Base-by-base conservation (phyloP, 2,329 filamentous ascomycete genomes). In the Epichloe hybrida region DNA sequence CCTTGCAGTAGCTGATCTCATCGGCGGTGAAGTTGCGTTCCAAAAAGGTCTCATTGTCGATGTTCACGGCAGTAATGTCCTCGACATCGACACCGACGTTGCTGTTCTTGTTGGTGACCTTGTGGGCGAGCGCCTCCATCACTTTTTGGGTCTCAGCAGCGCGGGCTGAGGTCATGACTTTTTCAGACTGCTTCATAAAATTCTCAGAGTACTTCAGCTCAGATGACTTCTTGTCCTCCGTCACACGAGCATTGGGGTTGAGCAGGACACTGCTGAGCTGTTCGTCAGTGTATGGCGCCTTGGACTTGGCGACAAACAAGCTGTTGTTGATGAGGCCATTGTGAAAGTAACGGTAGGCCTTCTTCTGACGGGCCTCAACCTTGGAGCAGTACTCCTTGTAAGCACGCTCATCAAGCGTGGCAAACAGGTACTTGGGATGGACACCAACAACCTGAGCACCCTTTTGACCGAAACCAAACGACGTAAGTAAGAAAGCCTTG, bases 401-500 rank as follows among this genome's bases (percentile, higher is more conserved):
- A 48, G 87, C 85, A 46, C 83, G 74, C 70, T 91, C 80, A 63
- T 97, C 91, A 48, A 98, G 85, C n/a, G 88, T 84, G 46, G 93
- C 93, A 61, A 84, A 98, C 52, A 98, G 80, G 69, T 97, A 98
- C 71, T 86, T 91, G 64, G 94, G 88, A 68, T 98, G 93, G 49
- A 98, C 85, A 75, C 91, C 93, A 62, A 98, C 94, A 42, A 86
- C 91, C 70, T 98, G 94, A 27, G 93, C 88, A 64, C 93, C 93
- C 81, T 98, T 98, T 71, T 98, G 93, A 59, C 93, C 93, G 75
- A 98, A 98, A 70, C 93, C 93, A 68, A 98, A 98, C 0, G 94
- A 98, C 6, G 94, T 98, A 56, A 98, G 88, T 1, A 89, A 95
- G 79, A 98, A 97, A 13, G 93, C 94, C 74, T 97, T 98, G 76